These are phyloP conservation scores for Anastatica hierochuntica DNA, from an alignment of 345 rosid species.

Conservation along the genomic window DNA sequence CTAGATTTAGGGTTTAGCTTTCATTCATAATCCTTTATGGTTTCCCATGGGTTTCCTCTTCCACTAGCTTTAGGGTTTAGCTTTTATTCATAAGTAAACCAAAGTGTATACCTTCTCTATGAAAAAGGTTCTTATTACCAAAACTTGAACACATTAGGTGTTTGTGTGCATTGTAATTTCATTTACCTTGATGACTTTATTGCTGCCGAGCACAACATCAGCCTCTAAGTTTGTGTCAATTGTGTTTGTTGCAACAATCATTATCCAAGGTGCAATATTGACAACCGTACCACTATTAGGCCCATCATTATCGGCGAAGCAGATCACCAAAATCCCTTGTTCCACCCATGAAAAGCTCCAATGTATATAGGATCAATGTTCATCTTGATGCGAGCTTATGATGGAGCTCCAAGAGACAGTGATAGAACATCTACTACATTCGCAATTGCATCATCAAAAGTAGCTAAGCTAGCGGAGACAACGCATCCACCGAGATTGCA, in stretches of 20 bases:
- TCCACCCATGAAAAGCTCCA: conserved; percentile 69
- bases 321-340: conserved; percentile 58
- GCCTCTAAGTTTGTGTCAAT: conserved; percentile 79
- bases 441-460: conserved; percentile 63
- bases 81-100: no score
- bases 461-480: conserved; percentile 57
- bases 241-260: conserved; percentile 75
- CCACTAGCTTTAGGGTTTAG: no score
- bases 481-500: conserved; percentile 47
- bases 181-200: conserved; percentile 38
- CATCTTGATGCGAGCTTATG: conserved; percentile 21
- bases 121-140: conserved; percentile 1
- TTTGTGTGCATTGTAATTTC: neutral
- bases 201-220: conserved; percentile 50
- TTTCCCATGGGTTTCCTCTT: no score
- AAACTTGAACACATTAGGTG: neutral
- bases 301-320: conserved; percentile 79
- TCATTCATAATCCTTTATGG: no score
- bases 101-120: conserved; percentile 78
- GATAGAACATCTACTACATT: conserved; percentile 71
- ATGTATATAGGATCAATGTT: conserved; percentile 55
- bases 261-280: conserved; percentile 72
- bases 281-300: conserved; percentile 41
- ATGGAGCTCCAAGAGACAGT: conserved; percentile 52
- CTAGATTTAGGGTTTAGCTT: no score